Evolutionary conservation across 495 filamentous ascomycete species (phyloP), one percentile per base, ranked within the genome.

Genomic region (Podospora appendiculata): DNA sequence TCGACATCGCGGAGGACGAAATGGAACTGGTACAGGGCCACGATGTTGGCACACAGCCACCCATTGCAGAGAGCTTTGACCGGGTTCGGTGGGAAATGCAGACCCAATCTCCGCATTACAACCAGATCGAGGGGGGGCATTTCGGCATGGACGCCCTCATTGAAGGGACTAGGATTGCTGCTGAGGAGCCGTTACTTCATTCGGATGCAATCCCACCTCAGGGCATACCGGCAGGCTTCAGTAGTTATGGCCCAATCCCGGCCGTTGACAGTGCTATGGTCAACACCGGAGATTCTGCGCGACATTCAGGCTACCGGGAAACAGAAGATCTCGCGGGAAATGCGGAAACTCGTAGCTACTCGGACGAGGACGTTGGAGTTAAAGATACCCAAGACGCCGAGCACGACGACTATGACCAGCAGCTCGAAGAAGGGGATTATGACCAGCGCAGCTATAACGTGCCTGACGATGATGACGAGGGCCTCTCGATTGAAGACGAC

Each of bases 401-500:
- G 8, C 39, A 55, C 32, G 65, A 69, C 17, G 63, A 61, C 14
- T n/a, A 38, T 10, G 64, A 56, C 7, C 57, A 66, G 16, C 52
- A 49, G n/a, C 7, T 62, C 13, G 66, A 67, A 40, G 57, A 58
- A 33, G 65, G 61, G 3, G 66, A 66, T 18, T 63, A 67, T 38
- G 62, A 64, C n/a, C 64, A 59, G 40, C 58, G 62, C 41, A 58
- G 53, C 7, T 62, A 64, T 14, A 49, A 57, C 8, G 48, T 52
- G 1, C 56, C 56, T 3, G 41, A 52, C 2, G 66, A 67, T 9
- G 65, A 71, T 19, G 62, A 69, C 4, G 65, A 68, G n/a, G 65
- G 61, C 8, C 42, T 59, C 10, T 64, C 58, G 4, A 65, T 67
- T 11, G 69, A 78, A 9, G 67, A 68, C 1, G 66, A 72, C 6